Evolutionary conservation across 352 stramenopile species (phyloP), one percentile per base, ranked within the genome.

Genomic region (Thalassiosira livingstoniorum): DNA sequence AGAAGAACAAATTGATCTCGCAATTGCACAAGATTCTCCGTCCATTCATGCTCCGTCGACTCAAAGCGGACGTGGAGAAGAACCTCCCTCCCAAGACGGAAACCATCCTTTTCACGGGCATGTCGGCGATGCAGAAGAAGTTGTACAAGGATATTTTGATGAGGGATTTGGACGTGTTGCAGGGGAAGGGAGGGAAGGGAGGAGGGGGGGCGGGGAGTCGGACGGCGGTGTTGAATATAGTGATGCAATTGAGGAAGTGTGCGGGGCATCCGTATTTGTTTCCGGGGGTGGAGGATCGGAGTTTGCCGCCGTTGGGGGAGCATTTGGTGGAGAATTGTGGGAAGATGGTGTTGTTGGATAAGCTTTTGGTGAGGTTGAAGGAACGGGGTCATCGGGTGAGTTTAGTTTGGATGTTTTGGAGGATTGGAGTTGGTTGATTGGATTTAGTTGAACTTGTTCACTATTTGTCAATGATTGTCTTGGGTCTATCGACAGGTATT

Each of bases 241-340:
- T 99, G 42, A 98, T 99, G 91, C 98, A 99, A 88, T 90, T 99
- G 23, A 95, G 98, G 31, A 99, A 99, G 88, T 98, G 98, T 73
- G 99, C 97, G 91, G 99, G 99, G 80, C 98, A 99, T 83, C 98
- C 98, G 13, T 99, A 99, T 82, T 89, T 99, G 23, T 99, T 99
- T 79, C 87, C 94, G 51, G 97, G 97, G 10, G 95, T 99, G 58
- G 97, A 99, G 90, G 97, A 99, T 84, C 87, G 97, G 23, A 96
- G 92, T 7, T 80, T 99, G 29, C 95, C 98, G 82, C 97, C 97
- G 2, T 79, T 99, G 4, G 97, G 97, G 47, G 97, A 99, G 21
- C 97, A 99, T 90, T 93, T 99, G 34, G 93, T 99, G 2, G 93
- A 98, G 42, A 99, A 99, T 83, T 99, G 97, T 85, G 97, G 97